Conservation (phyloP, 805 yeast genomes). For the Cyberlindnera petersonii region DNA sequence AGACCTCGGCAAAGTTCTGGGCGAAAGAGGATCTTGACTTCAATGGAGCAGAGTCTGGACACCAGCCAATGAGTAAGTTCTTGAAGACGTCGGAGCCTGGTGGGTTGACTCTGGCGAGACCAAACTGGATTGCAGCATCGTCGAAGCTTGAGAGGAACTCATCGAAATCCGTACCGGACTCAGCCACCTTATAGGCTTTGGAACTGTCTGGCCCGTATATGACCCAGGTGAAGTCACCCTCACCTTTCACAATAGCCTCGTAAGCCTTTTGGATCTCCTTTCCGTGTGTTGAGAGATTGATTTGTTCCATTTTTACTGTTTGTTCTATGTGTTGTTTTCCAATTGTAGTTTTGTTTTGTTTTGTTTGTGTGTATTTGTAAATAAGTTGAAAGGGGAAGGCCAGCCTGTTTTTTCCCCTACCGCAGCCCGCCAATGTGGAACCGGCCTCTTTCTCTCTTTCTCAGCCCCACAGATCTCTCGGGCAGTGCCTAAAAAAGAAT, state of each 20-base stretch:
- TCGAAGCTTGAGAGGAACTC: conserved; percentile 80
- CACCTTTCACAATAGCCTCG: conserved; percentile 76
- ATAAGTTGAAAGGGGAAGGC: too few relatives aligned
- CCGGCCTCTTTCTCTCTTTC: too few relatives aligned
- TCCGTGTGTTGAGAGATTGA: conserved; percentile 63
- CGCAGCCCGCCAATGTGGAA: too few relatives aligned
- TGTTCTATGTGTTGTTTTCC: too few relatives aligned
- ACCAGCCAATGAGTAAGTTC: conserved; percentile 86
- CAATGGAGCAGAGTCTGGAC: conserved; percentile 92
- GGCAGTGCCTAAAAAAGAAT: too few relatives aligned
- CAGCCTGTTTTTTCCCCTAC: too few relatives aligned
- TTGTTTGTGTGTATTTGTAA: too few relatives aligned
- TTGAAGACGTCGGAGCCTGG: conserved; percentile 90
- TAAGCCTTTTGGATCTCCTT: conserved; percentile 71
- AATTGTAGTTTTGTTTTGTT: too few relatives aligned
- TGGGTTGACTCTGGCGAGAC: conserved; percentile 80
- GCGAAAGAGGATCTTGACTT: conserved; percentile 75
- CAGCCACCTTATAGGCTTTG: conserved; percentile 38
- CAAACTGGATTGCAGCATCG: conserved; percentile 87
- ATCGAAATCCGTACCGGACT: conserved; percentile 57
- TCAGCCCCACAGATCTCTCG: too few relatives aligned
- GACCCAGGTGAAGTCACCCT: conserved; percentile 65
- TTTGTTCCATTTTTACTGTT: conserved; percentile 45
- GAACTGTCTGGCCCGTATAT: conserved; percentile 71
- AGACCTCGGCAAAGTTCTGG: conserved; percentile 69